phyloP scores from a whole-genome alignment of 805 yeast genomes.

The Brettanomyces anomalus region DNA sequence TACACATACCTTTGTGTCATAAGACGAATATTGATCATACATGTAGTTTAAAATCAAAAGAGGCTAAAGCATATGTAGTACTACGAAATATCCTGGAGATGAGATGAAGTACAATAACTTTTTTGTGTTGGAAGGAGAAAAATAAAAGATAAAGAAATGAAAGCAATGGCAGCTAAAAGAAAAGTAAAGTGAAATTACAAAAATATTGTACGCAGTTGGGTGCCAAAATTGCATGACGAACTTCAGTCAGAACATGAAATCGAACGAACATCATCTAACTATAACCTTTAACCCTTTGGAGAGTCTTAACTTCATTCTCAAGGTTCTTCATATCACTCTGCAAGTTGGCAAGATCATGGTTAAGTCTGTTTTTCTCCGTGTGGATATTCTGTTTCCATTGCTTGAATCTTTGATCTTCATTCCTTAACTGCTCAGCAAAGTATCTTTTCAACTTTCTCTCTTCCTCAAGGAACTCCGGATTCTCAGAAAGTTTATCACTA shows the following conservation, averaged over 20 bases:
- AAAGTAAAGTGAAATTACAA: too few relatives aligned
- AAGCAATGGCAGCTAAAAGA: too few relatives aligned
- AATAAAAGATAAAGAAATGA: too few relatives aligned
- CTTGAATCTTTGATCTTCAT: slow-evolving; percentile 93
- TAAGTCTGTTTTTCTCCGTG: slow-evolving; percentile 87
- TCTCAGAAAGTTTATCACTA: slow-evolving; percentile 32
- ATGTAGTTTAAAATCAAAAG: slow-evolving; percentile 2
- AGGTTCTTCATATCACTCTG: slow-evolving; percentile 65
- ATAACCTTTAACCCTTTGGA: slow-evolving; percentile 45
- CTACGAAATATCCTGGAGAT: too few relatives aligned
- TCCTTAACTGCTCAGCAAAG: slow-evolving; percentile 94
- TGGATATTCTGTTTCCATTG: slow-evolving; percentile 98
- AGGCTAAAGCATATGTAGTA: too few relatives aligned
- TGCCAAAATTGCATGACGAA: too few relatives aligned
- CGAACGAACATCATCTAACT: slow-evolving; percentile 8
- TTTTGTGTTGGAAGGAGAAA: too few relatives aligned
- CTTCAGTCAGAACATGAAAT: too few relatives aligned
- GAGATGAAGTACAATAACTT: too few relatives aligned
- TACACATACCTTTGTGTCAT: slow-evolving; percentile 1
- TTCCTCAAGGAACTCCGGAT: slow-evolving; percentile 94
- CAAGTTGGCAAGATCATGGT: slow-evolving; percentile 86
- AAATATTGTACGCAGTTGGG: too few relatives aligned
- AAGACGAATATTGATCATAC: too few relatives aligned
- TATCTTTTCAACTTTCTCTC: slow-evolving; percentile 89
- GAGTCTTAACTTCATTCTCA: slow-evolving; percentile 65